Evolutionary conservation across 1,139 yeast species (phyloP), one percentile per base, ranked within the genome.

Genomic region (Yamadazyma aaseri): DNA sequence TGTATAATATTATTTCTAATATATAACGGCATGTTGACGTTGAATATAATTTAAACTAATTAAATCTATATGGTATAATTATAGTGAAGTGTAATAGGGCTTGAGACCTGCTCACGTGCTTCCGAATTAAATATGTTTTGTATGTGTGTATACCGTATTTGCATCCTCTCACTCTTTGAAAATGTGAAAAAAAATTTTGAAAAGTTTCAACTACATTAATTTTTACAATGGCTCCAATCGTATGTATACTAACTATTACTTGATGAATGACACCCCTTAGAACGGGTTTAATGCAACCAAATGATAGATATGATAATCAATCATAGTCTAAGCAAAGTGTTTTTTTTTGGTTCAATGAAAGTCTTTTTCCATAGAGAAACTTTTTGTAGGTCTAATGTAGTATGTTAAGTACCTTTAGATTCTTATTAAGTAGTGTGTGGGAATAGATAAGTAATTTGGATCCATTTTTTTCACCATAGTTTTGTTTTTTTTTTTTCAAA

Each of bases 221-320:
- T n/a, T 16, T 12, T n/a, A 23, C 16, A 76, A 83, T 83, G 94
- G 94, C 94, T 78, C 94, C 94, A 80, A 81, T 81, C 66, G 92
- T 83, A 83, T 65, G 92, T 83, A 65, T 63, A 52, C 47, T 44
- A 42, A 42, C 45, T 25, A 20, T 9, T 13, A 33, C 33, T 35
- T 36, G 32, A 31, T 29, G 33, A 38, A 17, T 13, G 28, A 28
- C 26, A 13, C 13, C 62, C 60, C 58, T 50, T 46, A 48, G 60
- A 42, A 58, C 63, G 66, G 72, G 73, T 62, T 24, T 45, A 44
- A 37, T 47, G 50, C 47, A 44, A 43, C 45, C 45, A 43, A 35
- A n/a, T n/a, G n/a, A n/a, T n/a, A n/a, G 18, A 22, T 20, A 15
- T 16, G 7, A 25, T n/a, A n/a, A n/a, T 9, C 10, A 14, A 15